Evolutionary conservation across 176 grass and related monocot genomes (phyloP).

Genomic region (Panicum miliaceum): DNA sequence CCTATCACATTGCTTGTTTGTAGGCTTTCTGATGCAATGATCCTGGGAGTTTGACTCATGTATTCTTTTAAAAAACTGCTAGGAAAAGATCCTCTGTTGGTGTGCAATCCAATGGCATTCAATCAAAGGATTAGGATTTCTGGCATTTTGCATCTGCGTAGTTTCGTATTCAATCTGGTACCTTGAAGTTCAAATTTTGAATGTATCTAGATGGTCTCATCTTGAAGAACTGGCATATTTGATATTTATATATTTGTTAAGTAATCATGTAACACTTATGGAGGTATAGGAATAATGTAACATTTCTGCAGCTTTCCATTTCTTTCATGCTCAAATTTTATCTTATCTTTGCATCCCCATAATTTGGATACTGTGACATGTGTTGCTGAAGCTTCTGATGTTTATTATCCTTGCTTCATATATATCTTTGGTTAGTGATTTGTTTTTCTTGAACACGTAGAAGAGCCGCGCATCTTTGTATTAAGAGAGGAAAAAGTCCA

Average conservation of each 20-base stretch:
- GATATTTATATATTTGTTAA: neutral
- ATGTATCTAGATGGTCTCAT: neutral
- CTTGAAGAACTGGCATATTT: neutral
- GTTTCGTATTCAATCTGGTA: neutral
- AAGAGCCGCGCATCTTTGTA: too few species aligned
- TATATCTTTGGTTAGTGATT: conserved; percentile 1
- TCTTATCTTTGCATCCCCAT: neutral
- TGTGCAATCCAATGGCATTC: neutral
- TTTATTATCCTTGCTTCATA: conserved; percentile 4
- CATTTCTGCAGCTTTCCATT: neutral
- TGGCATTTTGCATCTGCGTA: neutral
- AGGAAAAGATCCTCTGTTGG: neutral
- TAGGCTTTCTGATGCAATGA: neutral
- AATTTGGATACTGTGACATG: neutral
- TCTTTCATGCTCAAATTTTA: neutral
- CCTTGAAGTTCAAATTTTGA: neutral
- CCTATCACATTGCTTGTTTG: neutral
- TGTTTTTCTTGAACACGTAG: too few species aligned
- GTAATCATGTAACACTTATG: neutral
- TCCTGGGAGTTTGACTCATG: neutral
- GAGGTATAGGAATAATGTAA: neutral
- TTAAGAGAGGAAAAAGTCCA: too few species aligned
- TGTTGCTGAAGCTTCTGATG: neutral
- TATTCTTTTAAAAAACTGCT: neutral
- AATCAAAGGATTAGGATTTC: neutral